Conservation (phyloP, 192 early-diverging fungal species). For the Umbelopsis sp. region DNA sequence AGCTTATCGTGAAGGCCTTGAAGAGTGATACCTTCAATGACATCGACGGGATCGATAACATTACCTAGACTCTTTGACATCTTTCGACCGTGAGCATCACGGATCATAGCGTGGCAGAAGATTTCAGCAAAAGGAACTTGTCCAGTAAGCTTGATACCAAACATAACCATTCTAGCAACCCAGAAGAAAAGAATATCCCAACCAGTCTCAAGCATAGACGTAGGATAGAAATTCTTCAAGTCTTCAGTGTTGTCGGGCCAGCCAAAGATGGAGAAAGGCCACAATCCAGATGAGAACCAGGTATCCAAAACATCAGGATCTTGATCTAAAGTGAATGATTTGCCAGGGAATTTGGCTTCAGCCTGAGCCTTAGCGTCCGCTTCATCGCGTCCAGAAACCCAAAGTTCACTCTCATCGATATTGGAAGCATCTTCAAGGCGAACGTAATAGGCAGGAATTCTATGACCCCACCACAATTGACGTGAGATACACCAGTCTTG, state of each 20-base stretch:
- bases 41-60: constrained; percentile 96
- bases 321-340: constrained; percentile 85
- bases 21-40: constrained; percentile 92
- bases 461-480: constrained; percentile 99
- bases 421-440: constrained; percentile 64
- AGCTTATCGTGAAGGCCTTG: constrained; percentile 77
- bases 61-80: constrained; percentile 98
- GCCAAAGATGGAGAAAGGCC: constrained; percentile 97
- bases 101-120: constrained; percentile 97
- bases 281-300: constrained; percentile 97
- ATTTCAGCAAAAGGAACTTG: constrained; percentile 92
- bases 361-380: constrained; percentile 79
- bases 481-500: constrained; percentile 99
- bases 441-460: constrained; percentile 94
- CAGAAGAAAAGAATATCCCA: constrained; percentile 99
- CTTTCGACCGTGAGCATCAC: constrained; percentile 97
- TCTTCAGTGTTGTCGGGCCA: constrained; percentile 94
- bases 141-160: constrained; percentile 95
- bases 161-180: constrained; percentile 99
- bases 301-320: constrained; percentile 98
- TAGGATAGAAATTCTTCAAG: constrained; percentile 87
- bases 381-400: constrained; percentile 85
- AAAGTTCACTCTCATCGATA: constrained; percentile 64
- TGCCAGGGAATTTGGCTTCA: constrained; percentile 74
- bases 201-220: constrained; percentile 92